Conservation (phyloP, 495 filamentous ascomycete species). For the Penicillium lividum region DNA sequence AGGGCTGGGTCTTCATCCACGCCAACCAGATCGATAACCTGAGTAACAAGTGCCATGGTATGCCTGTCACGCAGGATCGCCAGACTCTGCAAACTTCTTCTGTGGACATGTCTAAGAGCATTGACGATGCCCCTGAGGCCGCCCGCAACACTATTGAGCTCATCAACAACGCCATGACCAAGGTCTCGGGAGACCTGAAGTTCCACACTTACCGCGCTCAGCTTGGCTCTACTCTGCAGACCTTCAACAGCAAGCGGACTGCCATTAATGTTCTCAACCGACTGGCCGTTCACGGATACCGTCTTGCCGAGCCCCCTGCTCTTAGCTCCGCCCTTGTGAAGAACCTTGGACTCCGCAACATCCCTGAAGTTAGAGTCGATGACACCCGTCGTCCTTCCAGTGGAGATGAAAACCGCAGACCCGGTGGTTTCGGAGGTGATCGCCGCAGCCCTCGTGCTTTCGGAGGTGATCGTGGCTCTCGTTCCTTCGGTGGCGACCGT, state of each 20-base stretch:
- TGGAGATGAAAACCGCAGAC: background rate
- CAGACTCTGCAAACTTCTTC: constrained; percentile 49
- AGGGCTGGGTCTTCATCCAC: constrained; percentile 77
- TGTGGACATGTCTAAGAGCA: constrained; percentile 53
- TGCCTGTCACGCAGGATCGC: constrained; percentile 67
- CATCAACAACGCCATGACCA: constrained; percentile 36
- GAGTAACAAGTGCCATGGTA: constrained; percentile 47
- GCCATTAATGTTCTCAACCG: constrained; percentile 61
- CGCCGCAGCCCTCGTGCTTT: constrained; percentile 3
- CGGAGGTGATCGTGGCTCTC: constrained; percentile 5
- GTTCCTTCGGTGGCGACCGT: background rate
- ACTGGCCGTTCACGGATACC: constrained; percentile 61
- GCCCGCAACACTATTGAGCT: constrained; percentile 36
- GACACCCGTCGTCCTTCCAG: background rate
- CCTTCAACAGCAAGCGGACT: constrained; percentile 31
- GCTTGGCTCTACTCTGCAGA: constrained; percentile 37
- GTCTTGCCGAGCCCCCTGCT: constrained; percentile 57
- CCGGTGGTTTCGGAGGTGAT: background rate
- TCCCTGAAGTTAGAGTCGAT: constrained; percentile 13
- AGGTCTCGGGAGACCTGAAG: constrained; percentile 42
- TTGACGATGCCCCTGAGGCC: constrained; percentile 23
- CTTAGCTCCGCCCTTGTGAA: constrained; percentile 43
- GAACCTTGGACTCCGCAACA: constrained; percentile 47
- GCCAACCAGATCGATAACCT: constrained; percentile 55
- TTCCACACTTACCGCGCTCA: constrained; percentile 53